phyloP scores from a whole-genome alignment of 371 early-diverging fungal species.

The Mucor circinelloides region DNA sequence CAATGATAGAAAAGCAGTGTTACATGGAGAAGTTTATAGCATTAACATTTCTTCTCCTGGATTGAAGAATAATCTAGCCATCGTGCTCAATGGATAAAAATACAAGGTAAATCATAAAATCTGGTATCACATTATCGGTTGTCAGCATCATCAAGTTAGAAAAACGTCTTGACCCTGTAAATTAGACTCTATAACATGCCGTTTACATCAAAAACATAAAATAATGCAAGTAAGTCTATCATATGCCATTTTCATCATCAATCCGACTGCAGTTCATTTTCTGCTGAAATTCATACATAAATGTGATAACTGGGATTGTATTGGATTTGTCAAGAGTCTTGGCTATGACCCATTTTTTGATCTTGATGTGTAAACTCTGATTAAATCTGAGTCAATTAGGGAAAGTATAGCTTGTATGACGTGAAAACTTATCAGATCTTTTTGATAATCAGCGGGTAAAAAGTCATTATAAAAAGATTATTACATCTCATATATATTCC shows the following conservation, averaged over 20 bases:
- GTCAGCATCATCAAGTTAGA: neutral
- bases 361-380: neutral
- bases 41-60: neutral
- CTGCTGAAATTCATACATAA: neutral
- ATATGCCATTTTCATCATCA: neutral
- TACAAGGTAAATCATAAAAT: neutral
- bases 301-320: neutral
- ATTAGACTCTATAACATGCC: neutral
- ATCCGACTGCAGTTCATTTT: neutral
- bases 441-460: neutral
- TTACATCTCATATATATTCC: neutral
- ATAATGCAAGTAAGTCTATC: neutral
- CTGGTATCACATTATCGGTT: neutral
- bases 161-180: neutral
- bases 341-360: neutral
- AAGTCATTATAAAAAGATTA: neutral
- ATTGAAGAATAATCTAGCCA: neutral
- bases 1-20: neutral
- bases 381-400: neutral
- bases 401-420: neutral
- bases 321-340: neutral
- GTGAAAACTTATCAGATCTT: neutral
- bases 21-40: neutral
- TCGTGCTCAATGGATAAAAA: neutral
- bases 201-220: neutral